Percentiles rank a stretch among this genome's conserved stretches.
Evolutionary conservation across 2,329 filamentous ascomycete species (phyloP).

Genomic region (Cadophora sp.): DNA sequence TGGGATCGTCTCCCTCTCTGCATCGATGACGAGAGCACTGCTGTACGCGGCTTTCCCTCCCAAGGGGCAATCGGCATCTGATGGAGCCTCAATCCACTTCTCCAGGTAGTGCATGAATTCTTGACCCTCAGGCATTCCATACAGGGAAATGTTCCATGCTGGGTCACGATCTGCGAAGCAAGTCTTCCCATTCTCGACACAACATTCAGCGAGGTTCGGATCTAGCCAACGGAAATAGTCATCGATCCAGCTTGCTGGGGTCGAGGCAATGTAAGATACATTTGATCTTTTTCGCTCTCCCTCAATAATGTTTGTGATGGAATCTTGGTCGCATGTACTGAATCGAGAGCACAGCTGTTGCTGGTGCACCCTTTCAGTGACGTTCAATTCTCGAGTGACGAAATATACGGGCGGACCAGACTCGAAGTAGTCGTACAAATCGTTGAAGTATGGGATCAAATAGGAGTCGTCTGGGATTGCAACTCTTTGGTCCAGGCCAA

Average conservation of each 20-base stretch:
- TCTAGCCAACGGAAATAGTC: slow-evolving; percentile 98
- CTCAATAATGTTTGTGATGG: slow-evolving; percentile 88
- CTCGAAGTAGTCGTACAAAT: slow-evolving; percentile 91
- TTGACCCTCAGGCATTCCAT: slow-evolving; percentile 90
- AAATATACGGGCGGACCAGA: slow-evolving; percentile 96
- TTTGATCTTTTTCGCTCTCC: slow-evolving; percentile 91
- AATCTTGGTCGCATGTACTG: slow-evolving; percentile 83
- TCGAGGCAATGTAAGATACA: slow-evolving; percentile 85
- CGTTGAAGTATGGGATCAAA: slow-evolving; percentile 94
- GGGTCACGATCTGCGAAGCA: slow-evolving; percentile 83
- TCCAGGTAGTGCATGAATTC: slow-evolving; percentile 89
- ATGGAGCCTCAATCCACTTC: slow-evolving; percentile 82
- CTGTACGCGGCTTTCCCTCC: slow-evolving; percentile 89
- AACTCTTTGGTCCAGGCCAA: slow-evolving; percentile 93
- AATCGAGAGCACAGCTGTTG: slow-evolving; percentile 90
- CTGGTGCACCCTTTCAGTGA: slow-evolving; percentile 77
- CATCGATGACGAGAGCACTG: slow-evolving; percentile 80
- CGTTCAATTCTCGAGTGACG: slow-evolving; percentile 82
- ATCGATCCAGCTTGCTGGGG: slow-evolving; percentile 94
- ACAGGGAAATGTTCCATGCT: slow-evolving; percentile 86
- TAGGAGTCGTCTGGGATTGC: slow-evolving; percentile 95
- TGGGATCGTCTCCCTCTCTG: slow-evolving; percentile 68
- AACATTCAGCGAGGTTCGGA: slow-evolving; percentile 71
- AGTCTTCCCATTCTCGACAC: slow-evolving; percentile 54
- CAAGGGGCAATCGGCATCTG: slow-evolving; percentile 83